These are phyloP conservation scores for Rhodotorula babjevae DNA, from an alignment of 768 basidiomycete genomes.

Conservation along the genomic window DNA sequence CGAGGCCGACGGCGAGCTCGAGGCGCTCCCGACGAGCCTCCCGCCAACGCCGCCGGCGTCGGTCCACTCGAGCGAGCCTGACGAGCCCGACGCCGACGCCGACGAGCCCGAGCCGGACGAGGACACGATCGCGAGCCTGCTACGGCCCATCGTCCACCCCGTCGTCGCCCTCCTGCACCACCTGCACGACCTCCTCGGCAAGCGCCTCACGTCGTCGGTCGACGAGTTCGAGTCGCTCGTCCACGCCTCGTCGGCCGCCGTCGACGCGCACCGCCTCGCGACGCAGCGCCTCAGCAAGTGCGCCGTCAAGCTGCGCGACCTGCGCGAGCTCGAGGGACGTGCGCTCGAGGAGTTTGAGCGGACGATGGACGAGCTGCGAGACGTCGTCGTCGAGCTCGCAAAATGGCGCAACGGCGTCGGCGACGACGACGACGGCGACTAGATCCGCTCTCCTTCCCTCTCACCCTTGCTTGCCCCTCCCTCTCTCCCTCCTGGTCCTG, in stretches of 20 bases:
- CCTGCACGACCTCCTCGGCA: slow-evolving; percentile 3
- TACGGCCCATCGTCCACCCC: slow-evolving; percentile 18
- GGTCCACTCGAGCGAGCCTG: slow-evolving; percentile 2
- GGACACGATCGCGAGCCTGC: slow-evolving; percentile 1
- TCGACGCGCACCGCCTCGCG: slow-evolving; percentile 11
- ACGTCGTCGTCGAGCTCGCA: slow-evolving; percentile 20
- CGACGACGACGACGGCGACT: neutral
- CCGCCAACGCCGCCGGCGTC: slow-evolving; percentile 25
- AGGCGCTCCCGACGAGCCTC: neutral
- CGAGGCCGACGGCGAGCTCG: neutral
- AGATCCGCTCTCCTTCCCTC: neutral
- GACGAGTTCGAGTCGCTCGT: slow-evolving; percentile 22
- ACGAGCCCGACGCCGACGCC: neutral
- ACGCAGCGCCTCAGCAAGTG: neutral
- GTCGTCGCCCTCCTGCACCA: slow-evolving; percentile 16
- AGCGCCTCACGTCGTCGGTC: slow-evolving; percentile 4
- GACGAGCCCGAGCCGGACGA: neutral
- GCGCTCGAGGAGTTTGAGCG: slow-evolving; percentile 10
- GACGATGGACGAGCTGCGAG: slow-evolving; percentile 14
- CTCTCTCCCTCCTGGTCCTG: too few relatives aligned
- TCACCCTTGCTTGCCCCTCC: too few relatives aligned
- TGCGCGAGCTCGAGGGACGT: slow-evolving; percentile 13
- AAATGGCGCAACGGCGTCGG: neutral
- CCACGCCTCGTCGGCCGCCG: slow-evolving; percentile 16
- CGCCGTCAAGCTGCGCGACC: slow-evolving; percentile 14